Base-by-base conservation (phyloP, 1,139 yeast species). In the Blastobotrys aristatus region DNA sequence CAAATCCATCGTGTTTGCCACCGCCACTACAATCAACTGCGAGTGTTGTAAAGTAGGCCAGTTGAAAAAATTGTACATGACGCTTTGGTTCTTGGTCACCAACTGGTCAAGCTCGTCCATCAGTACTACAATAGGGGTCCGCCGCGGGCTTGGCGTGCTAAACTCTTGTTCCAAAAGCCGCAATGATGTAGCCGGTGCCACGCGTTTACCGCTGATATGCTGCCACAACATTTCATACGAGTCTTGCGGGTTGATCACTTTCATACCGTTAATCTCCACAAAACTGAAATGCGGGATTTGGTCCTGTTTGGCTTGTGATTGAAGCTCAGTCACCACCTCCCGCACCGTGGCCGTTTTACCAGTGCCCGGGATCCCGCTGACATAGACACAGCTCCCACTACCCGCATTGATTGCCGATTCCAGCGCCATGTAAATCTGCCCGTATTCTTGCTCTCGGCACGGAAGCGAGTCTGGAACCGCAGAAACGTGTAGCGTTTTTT, bases 341-440 rank as follows among this genome's bases (percentile, higher is more conserved):
- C 95, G 70, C 2, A 92, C 82, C 0, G 97, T 92, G 5, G 95
- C 95, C 0, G 99, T 92, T 63, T 92, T 92, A 13, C 99, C 99
- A 3, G 95, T 90, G 10, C 99, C 99, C 0, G 99, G 98, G 0
- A 97, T 89, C 1, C 99, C 99, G 65, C 96, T 87, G 5, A 92
- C 81, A 60, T 90, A 92, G 5, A 92, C 69, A 58, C 96, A 87
- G 17, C 92, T 78, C 0, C 98, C 97, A 1, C 84, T 76, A 40
- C 78, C 78, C 16, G 83, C 76, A 47, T 75, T 75, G 30, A 92
- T 79, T 1, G 96, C 88, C 44, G 80, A 74, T 58, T 88, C 92
- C n/a, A 92, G 65, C 43, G 81, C 80, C 46, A 79, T 65, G 62
- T 81, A 85, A 7, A 92, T 70, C 49, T 82, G 76, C n/a, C 82